These are phyloP conservation scores for Pyricularia sp. DNA, from an alignment of 2,329 filamentous ascomycete species.

Conservation along the genomic window DNA sequence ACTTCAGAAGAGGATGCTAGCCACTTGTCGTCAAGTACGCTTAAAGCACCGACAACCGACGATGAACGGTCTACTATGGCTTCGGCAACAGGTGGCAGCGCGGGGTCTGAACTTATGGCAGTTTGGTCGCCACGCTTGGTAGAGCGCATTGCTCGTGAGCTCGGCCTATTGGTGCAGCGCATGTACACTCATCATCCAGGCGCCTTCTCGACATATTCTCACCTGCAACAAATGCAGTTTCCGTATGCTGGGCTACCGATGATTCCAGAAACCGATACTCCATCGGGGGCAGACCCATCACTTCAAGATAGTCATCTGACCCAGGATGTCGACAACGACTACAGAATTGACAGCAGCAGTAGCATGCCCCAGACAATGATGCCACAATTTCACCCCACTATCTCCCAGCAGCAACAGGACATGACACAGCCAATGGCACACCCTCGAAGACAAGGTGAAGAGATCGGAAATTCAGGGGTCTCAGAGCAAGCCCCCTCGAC, in stretches of 20 bases:
- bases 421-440: neutral
- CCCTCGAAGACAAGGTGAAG: neutral
- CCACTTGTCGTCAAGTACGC: constrained; percentile 33
- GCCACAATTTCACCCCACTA: constrained; percentile 36
- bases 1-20: constrained; percentile 32
- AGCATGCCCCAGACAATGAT: constrained; percentile 19
- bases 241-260: constrained; percentile 69
- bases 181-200: constrained; percentile 62
- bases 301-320: constrained; percentile 8
- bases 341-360: constrained; percentile 3
- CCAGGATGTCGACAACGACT: constrained; percentile 10
- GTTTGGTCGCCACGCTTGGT: constrained; percentile 66
- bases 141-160: constrained; percentile 72
- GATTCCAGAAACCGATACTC: constrained; percentile 37
- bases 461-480: neutral
- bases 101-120: constrained; percentile 10
- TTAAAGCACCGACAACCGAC: constrained; percentile 24
- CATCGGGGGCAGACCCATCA: neutral
- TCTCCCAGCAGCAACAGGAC: constrained; percentile 11
- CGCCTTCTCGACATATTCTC: constrained; percentile 72
- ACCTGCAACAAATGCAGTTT: constrained; percentile 48
- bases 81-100: constrained; percentile 10
- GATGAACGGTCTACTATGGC: neutral
- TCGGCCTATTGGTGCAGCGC: constrained; percentile 72
- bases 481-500: constrained; percentile 7